Evolutionary conservation across 202 grass and related monocot species (phyloP).

Genomic region (Saccharum hybrid): DNA sequence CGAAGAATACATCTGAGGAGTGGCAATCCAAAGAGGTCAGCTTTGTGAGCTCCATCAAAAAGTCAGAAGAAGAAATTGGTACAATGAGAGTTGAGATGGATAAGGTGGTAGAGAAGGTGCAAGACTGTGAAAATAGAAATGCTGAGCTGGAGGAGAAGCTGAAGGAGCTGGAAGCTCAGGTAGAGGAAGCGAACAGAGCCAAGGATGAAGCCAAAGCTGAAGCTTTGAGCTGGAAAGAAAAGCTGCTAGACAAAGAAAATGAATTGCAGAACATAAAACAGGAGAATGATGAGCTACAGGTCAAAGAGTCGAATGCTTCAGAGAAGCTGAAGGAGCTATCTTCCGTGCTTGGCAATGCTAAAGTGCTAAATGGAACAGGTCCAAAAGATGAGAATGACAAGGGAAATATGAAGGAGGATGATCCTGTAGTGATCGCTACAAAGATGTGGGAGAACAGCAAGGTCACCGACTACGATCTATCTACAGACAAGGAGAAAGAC

Average conservation of each 20-base stretch:
- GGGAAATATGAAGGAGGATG: constrained; percentile 56
- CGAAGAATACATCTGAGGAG: constrained; percentile 49
- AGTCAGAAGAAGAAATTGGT: constrained; percentile 59
- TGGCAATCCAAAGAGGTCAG: constrained; percentile 55
- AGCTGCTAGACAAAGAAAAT: constrained; percentile 55
- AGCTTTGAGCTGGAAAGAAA: constrained; percentile 57
- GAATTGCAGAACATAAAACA: constrained; percentile 46
- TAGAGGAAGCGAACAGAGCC: constrained; percentile 43
- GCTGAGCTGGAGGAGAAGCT: constrained; percentile 50
- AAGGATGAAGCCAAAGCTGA: constrained; percentile 56
- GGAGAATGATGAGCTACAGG: constrained; percentile 51
- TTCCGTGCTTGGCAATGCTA: constrained; percentile 47
- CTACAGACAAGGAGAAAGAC: constrained; percentile 53
- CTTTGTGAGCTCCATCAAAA: constrained; percentile 56
- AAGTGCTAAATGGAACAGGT: constrained; percentile 40
- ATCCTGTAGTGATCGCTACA: constrained; percentile 43
- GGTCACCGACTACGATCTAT: constrained; percentile 39
- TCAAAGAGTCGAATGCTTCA: constrained; percentile 38
- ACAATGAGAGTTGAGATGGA: constrained; percentile 51
- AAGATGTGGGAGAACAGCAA: constrained; percentile 66
- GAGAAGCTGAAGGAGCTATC: constrained; percentile 54
- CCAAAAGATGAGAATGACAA: constrained; percentile 44
- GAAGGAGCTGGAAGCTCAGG: constrained; percentile 49
- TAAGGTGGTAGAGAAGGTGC: constrained; percentile 36
- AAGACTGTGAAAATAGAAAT: constrained; percentile 48